Conservation (phyloP, 345 rosid genomes). For the Odontarrhena argentea region DNA sequence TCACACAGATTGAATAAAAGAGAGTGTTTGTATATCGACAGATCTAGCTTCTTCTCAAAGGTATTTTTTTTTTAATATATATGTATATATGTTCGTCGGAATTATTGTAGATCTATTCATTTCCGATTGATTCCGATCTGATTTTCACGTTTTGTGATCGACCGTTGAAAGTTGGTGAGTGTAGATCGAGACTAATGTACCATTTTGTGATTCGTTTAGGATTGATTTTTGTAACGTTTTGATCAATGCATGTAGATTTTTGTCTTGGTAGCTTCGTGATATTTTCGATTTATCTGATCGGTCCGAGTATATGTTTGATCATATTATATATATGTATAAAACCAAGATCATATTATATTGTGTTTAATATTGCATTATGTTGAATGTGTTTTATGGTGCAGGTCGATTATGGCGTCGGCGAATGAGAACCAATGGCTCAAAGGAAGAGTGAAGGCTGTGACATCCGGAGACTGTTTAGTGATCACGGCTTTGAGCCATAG, state of each 20-base stretch:
- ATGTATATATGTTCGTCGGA: constrained; percentile 26
- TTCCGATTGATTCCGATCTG: background rate
- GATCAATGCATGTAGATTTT: constrained; percentile 33
- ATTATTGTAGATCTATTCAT: constrained; percentile 36
- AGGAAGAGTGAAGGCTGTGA: constrained; percentile 83
- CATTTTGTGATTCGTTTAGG: background rate
- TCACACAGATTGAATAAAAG: constrained; percentile 16
- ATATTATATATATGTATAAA: background rate
- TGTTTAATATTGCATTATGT: no score
- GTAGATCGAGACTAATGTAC: constrained; percentile 34
- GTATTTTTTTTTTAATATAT: constrained; percentile 26
- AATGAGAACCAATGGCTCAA: constrained; percentile 57
- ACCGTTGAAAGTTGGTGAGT: constrained; percentile 1
- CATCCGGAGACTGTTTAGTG: constrained; percentile 86
- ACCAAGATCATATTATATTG: no score
- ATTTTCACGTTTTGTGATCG: background rate
- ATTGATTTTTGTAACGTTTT: background rate
- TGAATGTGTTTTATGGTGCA: no score
- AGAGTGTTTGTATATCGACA: background rate
- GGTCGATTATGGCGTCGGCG: constrained; percentile 42
- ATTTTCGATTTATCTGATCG: constrained; percentile 5
- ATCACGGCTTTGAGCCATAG: constrained; percentile 58
- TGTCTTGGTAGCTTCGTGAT: background rate
- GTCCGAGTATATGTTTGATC: constrained; percentile 13
- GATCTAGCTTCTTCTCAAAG: constrained; percentile 26